Percentiles rank a stretch among this genome's conserved stretches.
phyloP scores from a whole-genome alignment of 768 basidiomycete species.

The Auricularia sp. region DNA sequence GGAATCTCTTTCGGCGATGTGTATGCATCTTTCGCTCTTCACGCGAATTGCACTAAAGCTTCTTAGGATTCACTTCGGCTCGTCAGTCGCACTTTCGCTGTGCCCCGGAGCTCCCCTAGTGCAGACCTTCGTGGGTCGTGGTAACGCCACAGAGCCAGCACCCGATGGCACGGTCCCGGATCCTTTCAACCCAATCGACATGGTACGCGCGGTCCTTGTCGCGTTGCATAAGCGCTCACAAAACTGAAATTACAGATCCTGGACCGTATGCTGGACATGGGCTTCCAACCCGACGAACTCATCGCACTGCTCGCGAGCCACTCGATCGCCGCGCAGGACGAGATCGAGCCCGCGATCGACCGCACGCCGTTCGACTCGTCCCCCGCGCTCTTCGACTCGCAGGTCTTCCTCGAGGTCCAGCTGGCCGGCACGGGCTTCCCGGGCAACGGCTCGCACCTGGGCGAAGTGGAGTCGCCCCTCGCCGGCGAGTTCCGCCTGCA shows the following conservation, averaged over 20 bases:
- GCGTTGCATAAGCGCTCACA: too few species aligned
- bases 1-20: background rate
- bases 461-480: constrained; percentile 31
- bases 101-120: constrained; percentile 17
- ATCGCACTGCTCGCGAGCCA: constrained; percentile 18
- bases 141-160: constrained; percentile 11
- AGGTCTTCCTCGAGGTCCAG: constrained; percentile 18
- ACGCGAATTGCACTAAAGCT: constrained; percentile 6
- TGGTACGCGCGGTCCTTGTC: too few species aligned
- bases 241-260: constrained; percentile 10
- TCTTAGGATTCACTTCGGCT: constrained; percentile 13
- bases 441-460: constrained; percentile 27
- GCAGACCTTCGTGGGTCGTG: constrained; percentile 11
- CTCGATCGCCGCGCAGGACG: constrained; percentile 16
- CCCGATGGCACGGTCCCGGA: constrained; percentile 12
- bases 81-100: constrained; percentile 13
- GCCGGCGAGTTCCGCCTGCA: constrained; percentile 34
- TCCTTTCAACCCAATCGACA: constrained; percentile 13
- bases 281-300: constrained; percentile 16
- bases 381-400: constrained; percentile 12
- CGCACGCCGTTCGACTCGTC: constrained; percentile 18
- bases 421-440: constrained; percentile 21
- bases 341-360: constrained; percentile 18
- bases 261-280: constrained; percentile 14
- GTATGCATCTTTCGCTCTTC: constrained; percentile 6